phyloP scores from a whole-genome alignment of 805 yeast genomes.

The Candida maesae region DNA sequence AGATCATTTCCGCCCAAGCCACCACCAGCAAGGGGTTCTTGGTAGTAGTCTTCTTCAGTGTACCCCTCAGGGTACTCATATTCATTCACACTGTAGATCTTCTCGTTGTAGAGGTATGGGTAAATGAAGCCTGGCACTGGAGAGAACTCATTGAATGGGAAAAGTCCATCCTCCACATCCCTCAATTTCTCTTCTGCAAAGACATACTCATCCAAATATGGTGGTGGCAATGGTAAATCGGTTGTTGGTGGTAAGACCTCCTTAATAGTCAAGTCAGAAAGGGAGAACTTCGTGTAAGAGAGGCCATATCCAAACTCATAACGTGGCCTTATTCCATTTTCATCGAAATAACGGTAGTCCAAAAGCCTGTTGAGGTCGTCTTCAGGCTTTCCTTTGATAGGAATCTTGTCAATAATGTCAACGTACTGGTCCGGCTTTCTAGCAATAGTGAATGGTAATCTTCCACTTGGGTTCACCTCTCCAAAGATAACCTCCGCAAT shows the following conservation, averaged over 20 bases:
- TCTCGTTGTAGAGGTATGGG: constrained; percentile 42
- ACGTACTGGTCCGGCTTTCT: constrained; percentile 45
- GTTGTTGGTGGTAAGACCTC: constrained; percentile 42
- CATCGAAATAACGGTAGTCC: constrained; percentile 58
- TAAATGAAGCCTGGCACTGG: constrained; percentile 55
- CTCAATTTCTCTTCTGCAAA: constrained; percentile 44
- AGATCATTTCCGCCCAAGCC: constrained; percentile 59
- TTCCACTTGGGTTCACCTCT: constrained; percentile 58
- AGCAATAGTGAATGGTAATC: constrained; percentile 61
- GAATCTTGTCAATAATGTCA: constrained; percentile 38
- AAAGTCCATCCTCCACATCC: constrained; percentile 51
- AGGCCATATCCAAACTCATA: constrained; percentile 63
- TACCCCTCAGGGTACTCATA: constrained; percentile 37
- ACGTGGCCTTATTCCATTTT: constrained; percentile 50
- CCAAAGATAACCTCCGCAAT: constrained; percentile 58
- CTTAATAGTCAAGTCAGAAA: constrained; percentile 36
- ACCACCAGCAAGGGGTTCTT: constrained; percentile 38
- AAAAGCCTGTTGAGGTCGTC: constrained; percentile 35
- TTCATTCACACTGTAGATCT: constrained; percentile 27
- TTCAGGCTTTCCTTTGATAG: constrained; percentile 33
- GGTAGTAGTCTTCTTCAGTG: constrained; percentile 27
- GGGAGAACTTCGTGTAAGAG: constrained; percentile 43
- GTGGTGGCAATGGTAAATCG: constrained; percentile 43
- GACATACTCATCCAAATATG: constrained; percentile 40
- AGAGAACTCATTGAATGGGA: constrained; percentile 48